Percentiles rank a stretch among this genome's conserved stretches.
Conservation (phyloP, 805 yeast species). For the Isabelozyma heimii region DNA sequence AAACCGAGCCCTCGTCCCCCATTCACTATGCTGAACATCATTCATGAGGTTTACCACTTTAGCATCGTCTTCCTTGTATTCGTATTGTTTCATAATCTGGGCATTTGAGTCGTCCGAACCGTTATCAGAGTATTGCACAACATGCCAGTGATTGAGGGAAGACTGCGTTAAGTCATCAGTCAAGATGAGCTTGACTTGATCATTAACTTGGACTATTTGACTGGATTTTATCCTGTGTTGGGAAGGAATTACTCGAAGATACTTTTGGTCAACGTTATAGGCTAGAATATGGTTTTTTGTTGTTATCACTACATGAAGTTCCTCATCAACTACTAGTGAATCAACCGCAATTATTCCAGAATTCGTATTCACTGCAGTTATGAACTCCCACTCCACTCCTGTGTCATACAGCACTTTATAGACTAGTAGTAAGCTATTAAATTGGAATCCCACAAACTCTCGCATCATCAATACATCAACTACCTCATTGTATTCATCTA, state of each 20-base stretch:
- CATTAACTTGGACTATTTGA: not conserved
- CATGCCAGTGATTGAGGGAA: not conserved
- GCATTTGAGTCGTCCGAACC: conserved; percentile 6
- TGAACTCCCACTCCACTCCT: not conserved
- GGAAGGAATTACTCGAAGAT: not conserved
- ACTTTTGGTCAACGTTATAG: not conserved
- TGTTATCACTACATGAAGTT: not conserved
- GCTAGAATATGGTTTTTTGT: not conserved
- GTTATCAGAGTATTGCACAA: not conserved
- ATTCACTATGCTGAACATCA: conserved; percentile 9
- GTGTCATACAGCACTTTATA: not conserved
- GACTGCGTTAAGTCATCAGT: not conserved
- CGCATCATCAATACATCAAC: not conserved
- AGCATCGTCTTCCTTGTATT: conserved; percentile 8
- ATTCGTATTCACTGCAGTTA: not conserved
- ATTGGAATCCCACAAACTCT: not conserved
- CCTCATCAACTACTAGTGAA: not conserved
- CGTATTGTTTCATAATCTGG: conserved; percentile 5
- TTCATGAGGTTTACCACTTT: conserved; percentile 9
- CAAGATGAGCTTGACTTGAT: not conserved
- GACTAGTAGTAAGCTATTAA: not conserved
- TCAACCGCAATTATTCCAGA: not conserved
- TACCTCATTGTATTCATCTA: not conserved
- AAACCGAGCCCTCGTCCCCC: conserved; percentile 3
- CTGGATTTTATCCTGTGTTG: not conserved